A percentile compares a stretch with the other conserved stretches of the same genome.
Evolutionary conservation across 2,329 filamentous ascomycete species (phyloP).

Genomic region (Magnaporthiopsis incrustans): DNA sequence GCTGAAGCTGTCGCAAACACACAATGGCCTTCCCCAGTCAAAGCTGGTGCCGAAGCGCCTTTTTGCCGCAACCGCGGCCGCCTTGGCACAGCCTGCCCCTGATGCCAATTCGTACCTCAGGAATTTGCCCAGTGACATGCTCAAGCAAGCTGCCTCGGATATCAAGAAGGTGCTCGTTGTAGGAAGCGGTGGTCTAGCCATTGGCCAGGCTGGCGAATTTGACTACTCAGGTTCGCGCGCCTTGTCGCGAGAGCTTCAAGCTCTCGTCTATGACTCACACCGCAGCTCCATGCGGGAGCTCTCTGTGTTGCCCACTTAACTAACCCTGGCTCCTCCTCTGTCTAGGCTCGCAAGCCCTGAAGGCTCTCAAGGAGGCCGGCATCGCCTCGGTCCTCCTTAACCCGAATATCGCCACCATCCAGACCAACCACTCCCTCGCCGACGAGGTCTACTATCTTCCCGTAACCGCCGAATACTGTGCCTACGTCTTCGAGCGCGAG

Average conservation of each 20-base stretch:
- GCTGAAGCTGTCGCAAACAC: neutral
- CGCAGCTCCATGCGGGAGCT: neutral
- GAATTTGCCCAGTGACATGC: conserved; percentile 80
- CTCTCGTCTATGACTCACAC: conserved; percentile 19
- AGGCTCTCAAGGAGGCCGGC: conserved; percentile 92
- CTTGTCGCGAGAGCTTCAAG: conserved; percentile 1
- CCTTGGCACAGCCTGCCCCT: conserved; percentile 58
- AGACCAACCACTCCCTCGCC: conserved; percentile 91
- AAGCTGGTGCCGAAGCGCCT: conserved; percentile 30
- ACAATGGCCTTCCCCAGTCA: conserved; percentile 12
- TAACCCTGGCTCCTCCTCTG: conserved; percentile 2
- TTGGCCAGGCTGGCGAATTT: conserved; percentile 96
- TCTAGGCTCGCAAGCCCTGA: conserved; percentile 86
- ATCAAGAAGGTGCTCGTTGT: conserved; percentile 98
- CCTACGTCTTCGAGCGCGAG: conserved; percentile 94
- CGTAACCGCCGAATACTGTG: conserved; percentile 94
- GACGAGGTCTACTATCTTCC: conserved; percentile 98
- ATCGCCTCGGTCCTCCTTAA: conserved; percentile 91
- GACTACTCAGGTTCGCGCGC: conserved; percentile 82
- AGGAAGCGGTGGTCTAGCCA: conserved; percentile 88
- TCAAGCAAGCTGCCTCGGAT: conserved; percentile 73
- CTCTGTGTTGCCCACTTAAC: neutral
- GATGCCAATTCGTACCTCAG: conserved; percentile 81
- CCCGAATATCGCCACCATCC: conserved; percentile 96
- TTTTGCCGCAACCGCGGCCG: conserved; percentile 36